Evolutionary conservation across 345 rosid genomes (phyloP), one percentile per base, ranked within the genome.

Genomic region (Euclidium syriacum): DNA sequence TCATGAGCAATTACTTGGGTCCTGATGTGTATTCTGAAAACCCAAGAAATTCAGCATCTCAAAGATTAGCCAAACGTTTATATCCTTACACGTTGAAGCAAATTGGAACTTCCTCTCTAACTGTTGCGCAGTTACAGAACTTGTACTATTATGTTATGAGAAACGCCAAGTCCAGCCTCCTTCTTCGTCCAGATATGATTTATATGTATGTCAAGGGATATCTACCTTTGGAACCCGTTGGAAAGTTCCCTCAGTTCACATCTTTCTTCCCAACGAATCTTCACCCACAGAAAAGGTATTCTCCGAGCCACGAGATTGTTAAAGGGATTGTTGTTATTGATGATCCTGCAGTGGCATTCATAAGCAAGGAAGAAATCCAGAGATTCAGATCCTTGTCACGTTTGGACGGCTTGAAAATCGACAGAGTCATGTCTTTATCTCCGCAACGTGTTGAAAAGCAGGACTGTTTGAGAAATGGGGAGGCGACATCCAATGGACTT

Each of bases 1-100:
- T 81, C 34, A 79, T 83, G 88, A 58, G 79, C 38, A 74, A 72
- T 62, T 85, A 77, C 47, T 54, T 85, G 65, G 88, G 88, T 62
- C 91, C 91, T 52, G 91, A 83, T 75, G 70, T 85, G 48, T 80
- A 55, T 61, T 79, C 81, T 52, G 91, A 83, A 74, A 74, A 72
- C 52, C 86, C 86, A 67, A 76, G 86, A 66, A 43, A 69, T 58
- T 85, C 91, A 6, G 83, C 79, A 2, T 72, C 73, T 62, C 79
- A 78, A 35, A 74, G 91, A 76, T 35, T 78, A 64, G 79, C 79
- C 4, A 38, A 55, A 64, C 53, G 50, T 42, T 65, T 71, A 44
- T 80, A 81, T 2, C 91, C 88, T 10, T 85, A 81, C 72, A 74
- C 82, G 33, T 61, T 58, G 15, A 80, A 72, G 6, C 78, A 81